Evolutionary conservation across 768 basidiomycete species (phyloP).

Genomic region (Rhizopogon rudus): DNA sequence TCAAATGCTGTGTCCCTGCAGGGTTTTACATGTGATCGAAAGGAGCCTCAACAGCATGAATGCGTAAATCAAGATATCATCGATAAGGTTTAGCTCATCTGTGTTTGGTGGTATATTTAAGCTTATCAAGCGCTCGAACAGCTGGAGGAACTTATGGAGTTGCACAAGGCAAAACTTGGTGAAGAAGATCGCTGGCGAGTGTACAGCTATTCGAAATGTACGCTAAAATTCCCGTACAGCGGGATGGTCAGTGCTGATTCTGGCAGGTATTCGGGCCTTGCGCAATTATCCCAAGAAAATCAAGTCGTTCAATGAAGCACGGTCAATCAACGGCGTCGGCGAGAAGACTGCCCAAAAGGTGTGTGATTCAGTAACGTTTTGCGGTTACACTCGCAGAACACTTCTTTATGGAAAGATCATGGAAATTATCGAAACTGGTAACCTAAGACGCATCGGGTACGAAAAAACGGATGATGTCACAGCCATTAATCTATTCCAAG

Average conservation of each 20-base stretch:
- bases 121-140: conserved; percentile 20
- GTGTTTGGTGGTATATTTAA: background rate
- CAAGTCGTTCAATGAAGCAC: conserved; percentile 53
- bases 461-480: conserved; percentile 63
- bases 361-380: conserved; percentile 1
- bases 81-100: conserved; percentile 49
- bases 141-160: conserved; percentile 60
- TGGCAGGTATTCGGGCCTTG: conserved; percentile 54
- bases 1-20: conserved; percentile 16
- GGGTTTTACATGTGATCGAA: conserved; percentile 67
- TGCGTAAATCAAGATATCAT: conserved; percentile 71
- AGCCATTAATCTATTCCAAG: conserved; percentile 56
- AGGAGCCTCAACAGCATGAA: conserved; percentile 25
- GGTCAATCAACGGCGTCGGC: conserved; percentile 56
- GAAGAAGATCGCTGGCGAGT: conserved; percentile 68
- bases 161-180: conserved; percentile 57
- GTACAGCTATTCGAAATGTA: conserved; percentile 63
- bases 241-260: conserved; percentile 2
- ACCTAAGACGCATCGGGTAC: conserved; percentile 60
- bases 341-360: conserved; percentile 76
- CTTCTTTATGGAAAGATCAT: conserved; percentile 51
- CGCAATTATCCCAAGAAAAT: conserved; percentile 55
- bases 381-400: background rate
- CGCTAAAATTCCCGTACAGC: conserved; percentile 1
- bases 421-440: conserved; percentile 75